phyloP scores from a whole-genome alignment of 1,139 yeast species.

The Saccharomyces pastorianus region DNA sequence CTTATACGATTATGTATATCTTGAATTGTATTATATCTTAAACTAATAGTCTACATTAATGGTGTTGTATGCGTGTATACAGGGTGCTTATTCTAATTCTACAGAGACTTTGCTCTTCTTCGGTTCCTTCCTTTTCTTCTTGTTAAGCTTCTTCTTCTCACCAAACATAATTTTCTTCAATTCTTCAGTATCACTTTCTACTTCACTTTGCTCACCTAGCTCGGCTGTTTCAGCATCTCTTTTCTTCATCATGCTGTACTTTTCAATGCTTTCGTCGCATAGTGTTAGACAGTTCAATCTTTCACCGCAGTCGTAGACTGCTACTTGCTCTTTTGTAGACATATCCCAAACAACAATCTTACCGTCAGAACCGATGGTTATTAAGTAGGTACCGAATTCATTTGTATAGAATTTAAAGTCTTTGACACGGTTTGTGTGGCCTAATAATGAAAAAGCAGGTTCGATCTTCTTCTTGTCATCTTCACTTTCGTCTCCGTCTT shows the following conservation, averaged over 20 bases:
- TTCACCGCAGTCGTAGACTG: constrained; percentile 89
- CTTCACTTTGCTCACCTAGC: constrained; percentile 37
- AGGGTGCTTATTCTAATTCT: constrained; percentile 40
- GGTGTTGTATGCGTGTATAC: neutral
- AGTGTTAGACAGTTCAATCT: constrained; percentile 79
- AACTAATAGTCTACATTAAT: too few relatives aligned
- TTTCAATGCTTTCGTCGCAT: constrained; percentile 73
- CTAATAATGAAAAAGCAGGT: constrained; percentile 55
- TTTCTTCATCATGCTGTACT: constrained; percentile 62
- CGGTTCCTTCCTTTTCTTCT: constrained; percentile 40
- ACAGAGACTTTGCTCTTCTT: constrained; percentile 41
- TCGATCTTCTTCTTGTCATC: constrained; percentile 15
- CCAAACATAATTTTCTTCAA: constrained; percentile 37
- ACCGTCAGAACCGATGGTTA: constrained; percentile 89
- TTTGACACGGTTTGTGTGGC: constrained; percentile 82
- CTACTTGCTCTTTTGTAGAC: constrained; percentile 61
- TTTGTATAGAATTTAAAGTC: constrained; percentile 53
- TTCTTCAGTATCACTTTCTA: constrained; percentile 38
- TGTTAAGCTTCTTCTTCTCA: constrained; percentile 32
- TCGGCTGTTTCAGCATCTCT: constrained; percentile 57
- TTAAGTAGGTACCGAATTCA: constrained; percentile 43
- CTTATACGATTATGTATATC: neutral
- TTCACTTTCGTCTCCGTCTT: constrained; percentile 28
- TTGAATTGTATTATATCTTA: neutral
- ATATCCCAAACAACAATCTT: constrained; percentile 87